A percentile compares a stretch with the other conserved stretches of the same genome.
Conservation (phyloP, 106 monocot genomes). For the Hemerocallis citrina region DNA sequence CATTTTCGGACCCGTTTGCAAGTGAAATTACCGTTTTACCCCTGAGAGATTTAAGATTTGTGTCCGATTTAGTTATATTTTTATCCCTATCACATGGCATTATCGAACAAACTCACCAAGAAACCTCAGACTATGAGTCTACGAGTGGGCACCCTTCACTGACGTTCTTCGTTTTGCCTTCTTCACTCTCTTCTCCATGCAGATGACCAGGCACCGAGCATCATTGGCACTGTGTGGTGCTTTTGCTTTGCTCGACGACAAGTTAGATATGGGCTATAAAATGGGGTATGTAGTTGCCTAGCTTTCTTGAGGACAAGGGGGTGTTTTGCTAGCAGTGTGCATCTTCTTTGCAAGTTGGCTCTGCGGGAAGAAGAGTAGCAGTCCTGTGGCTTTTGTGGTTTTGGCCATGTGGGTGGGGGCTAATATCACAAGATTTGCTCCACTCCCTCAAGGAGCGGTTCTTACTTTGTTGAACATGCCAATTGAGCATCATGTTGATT, state of each 20-base stretch:
- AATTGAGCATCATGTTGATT: constrained; percentile 45
- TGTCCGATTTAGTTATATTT: too few species aligned
- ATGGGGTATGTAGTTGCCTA: constrained; percentile 57
- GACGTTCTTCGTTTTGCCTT: constrained; percentile 48
- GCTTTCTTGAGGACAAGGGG: constrained; percentile 44
- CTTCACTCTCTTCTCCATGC: constrained; percentile 40
- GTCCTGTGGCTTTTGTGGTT: constrained; percentile 37
- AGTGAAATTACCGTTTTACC: too few species aligned
- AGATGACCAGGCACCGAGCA: constrained; percentile 25
- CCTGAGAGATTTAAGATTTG: too few species aligned
- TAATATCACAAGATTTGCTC: constrained; percentile 37
- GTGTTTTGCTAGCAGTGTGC: constrained; percentile 46
- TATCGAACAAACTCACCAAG: constrained; percentile 7
- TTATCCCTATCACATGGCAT: too few species aligned
- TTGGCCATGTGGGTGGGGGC: constrained; percentile 63
- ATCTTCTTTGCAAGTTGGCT: constrained; percentile 64
- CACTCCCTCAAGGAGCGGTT: constrained; percentile 62
- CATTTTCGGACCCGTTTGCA: too few species aligned
- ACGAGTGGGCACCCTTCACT: constrained; percentile 31
- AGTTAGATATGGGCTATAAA: constrained; percentile 68
- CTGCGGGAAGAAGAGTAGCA: constrained; percentile 65
- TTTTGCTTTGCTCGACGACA: constrained; percentile 34
- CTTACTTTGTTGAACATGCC: constrained; percentile 74
- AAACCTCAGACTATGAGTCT: constrained; percentile 1
- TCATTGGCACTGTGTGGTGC: constrained; percentile 34